Percentiles rank a stretch among this genome's conserved stretches.
phyloP scores from a whole-genome alignment of 495 filamentous ascomycete species.

The Daldinia vernicosa region DNA sequence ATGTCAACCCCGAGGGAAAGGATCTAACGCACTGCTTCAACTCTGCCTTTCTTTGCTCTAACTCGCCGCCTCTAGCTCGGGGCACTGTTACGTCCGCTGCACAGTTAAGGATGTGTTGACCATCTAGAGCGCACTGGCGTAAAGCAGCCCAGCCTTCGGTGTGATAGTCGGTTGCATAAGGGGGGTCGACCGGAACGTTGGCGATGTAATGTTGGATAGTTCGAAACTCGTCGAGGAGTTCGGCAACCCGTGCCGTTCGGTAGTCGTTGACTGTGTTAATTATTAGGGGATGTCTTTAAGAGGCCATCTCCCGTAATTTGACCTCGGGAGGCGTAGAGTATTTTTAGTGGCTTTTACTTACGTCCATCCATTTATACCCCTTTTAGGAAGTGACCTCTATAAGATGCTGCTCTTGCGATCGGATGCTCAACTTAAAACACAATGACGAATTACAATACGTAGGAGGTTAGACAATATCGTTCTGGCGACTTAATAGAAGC shows the following conservation, averaged over 20 bases:
- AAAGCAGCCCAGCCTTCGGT: constrained; percentile 81
- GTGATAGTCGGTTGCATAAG: constrained; percentile 72
- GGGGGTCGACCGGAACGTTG: constrained; percentile 67
- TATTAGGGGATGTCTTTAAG: constrained; percentile 43
- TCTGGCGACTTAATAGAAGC: constrained; percentile 17
- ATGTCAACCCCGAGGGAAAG: neutral
- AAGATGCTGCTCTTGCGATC: constrained; percentile 13
- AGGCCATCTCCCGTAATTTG: constrained; percentile 20
- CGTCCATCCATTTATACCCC: constrained; percentile 47
- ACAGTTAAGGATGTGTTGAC: constrained; percentile 74
- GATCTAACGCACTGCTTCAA: constrained; percentile 70
- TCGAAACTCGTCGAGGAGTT: constrained; percentile 86
- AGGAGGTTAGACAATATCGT: constrained; percentile 13
- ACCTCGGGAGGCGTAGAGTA: constrained; percentile 10
- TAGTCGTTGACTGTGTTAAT: constrained; percentile 77
- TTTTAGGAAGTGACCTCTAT: constrained; percentile 22
- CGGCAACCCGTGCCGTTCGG: constrained; percentile 80
- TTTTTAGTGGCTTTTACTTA: constrained; percentile 38
- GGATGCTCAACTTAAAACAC: constrained; percentile 10
- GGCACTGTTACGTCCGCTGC: constrained; percentile 72
- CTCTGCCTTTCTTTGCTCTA: constrained; percentile 77
- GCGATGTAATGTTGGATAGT: constrained; percentile 83
- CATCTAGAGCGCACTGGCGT: constrained; percentile 76
- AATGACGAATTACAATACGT: constrained; percentile 17
- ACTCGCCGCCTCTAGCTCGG: constrained; percentile 62